These are phyloP conservation scores for Typha latifolia DNA, from an alignment of 176 grass and related monocot species.

Conservation along the genomic window DNA sequence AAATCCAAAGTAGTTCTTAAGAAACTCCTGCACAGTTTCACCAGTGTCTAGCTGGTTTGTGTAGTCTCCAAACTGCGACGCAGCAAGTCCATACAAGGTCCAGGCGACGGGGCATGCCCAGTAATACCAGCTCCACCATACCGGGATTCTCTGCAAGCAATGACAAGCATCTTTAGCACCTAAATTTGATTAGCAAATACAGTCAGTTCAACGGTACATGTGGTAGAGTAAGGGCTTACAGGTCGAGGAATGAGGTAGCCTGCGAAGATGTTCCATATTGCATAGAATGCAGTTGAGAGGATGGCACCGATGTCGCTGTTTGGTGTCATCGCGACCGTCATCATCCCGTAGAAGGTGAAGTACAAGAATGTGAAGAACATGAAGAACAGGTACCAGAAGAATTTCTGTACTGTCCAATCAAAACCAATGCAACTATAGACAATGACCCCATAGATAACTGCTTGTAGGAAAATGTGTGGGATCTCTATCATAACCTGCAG, in stretches of 20 bases:
- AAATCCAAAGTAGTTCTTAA: constrained; percentile 53
- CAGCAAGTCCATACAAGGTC: constrained; percentile 20
- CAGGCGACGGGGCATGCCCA: constrained; percentile 27
- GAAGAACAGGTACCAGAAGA: constrained; percentile 57
- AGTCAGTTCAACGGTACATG: neutral
- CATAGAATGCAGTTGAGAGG: constrained; percentile 46
- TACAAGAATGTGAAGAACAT: constrained; percentile 63
- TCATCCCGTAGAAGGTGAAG: constrained; percentile 57
- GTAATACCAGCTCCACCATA: constrained; percentile 33
- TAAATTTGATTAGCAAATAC: neutral
- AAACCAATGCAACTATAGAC: constrained; percentile 48
- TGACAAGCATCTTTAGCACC: neutral
- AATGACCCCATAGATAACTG: constrained; percentile 32
- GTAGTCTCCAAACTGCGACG: constrained; percentile 25
- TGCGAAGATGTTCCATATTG: constrained; percentile 53
- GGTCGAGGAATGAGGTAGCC: constrained; percentile 47
- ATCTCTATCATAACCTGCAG: constrained; percentile 39
- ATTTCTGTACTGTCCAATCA: constrained; percentile 38
- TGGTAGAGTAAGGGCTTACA: constrained; percentile 6
- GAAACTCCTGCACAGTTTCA: constrained; percentile 40
- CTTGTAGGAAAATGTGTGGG: constrained; percentile 43
- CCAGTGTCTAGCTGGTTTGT: constrained; percentile 17
- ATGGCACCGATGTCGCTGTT: constrained; percentile 46
- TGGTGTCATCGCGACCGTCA: constrained; percentile 39
- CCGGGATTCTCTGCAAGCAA: constrained; percentile 2